These are phyloP conservation scores for Sechiopsis laciniata DNA, from an alignment of 306 rosid genomes.

Conservation along the genomic window DNA sequence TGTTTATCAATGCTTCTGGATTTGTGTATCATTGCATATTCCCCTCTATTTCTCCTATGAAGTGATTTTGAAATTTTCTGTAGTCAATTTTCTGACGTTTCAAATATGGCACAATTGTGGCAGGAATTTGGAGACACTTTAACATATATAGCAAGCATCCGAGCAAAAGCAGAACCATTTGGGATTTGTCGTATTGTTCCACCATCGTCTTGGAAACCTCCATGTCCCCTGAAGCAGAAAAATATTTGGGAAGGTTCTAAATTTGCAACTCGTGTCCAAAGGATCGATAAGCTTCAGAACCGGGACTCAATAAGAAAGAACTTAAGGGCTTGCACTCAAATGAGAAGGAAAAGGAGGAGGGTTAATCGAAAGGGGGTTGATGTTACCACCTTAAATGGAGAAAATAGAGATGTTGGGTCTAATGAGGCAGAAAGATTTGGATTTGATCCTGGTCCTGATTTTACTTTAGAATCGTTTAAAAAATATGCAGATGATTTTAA, in stretches of 20 bases:
- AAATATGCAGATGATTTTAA: constrained; percentile 78
- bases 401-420: constrained; percentile 37
- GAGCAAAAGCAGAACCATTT: constrained; percentile 68
- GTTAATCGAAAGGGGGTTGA: constrained; percentile 65
- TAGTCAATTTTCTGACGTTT: constrained; percentile 26
- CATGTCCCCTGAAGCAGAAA: constrained; percentile 76
- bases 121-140: constrained; percentile 93
- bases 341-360: constrained; percentile 82
- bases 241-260: constrained; percentile 66
- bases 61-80: constrained; percentile 19
- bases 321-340: constrained; percentile 44
- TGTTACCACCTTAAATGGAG: constrained; percentile 35
- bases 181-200: constrained; percentile 99
- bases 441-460: constrained; percentile 96
- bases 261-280: constrained; percentile 91
- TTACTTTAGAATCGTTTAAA: constrained; percentile 70
- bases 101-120: constrained; percentile 30
- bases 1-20: constrained; percentile 32
- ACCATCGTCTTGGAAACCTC: constrained; percentile 93
- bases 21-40: constrained; percentile 16
- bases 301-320: constrained; percentile 64
- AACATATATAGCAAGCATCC: constrained; percentile 78
- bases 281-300: constrained; percentile 91
- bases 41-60: constrained; percentile 17
- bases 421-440: constrained; percentile 81